These are phyloP conservation scores for Starmera amethionina DNA, from an alignment of 805 yeast species.

Conservation along the genomic window DNA sequence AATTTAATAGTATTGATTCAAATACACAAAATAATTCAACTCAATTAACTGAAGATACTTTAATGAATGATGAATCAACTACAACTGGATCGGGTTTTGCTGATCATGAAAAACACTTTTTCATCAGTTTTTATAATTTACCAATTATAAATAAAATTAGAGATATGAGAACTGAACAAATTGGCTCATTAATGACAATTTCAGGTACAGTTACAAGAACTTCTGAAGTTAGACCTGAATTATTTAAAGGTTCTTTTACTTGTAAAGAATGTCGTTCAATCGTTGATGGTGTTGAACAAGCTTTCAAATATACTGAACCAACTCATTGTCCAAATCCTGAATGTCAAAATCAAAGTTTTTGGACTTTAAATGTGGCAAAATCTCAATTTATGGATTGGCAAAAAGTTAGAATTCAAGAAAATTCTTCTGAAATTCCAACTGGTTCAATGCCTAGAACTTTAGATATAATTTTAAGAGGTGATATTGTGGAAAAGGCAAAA, in stretches of 20 bases:
- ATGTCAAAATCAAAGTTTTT: conserved; percentile 76
- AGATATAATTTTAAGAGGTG: conserved; percentile 89
- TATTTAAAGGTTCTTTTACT: conserved; percentile 75
- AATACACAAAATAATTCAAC: conserved; percentile 2
- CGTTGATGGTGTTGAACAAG: conserved; percentile 85
- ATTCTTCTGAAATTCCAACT: conserved; percentile 92
- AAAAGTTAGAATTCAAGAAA: conserved; percentile 88
- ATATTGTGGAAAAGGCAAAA: conserved; percentile 88
- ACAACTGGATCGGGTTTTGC: conserved; percentile 29
- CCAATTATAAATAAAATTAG: conserved; percentile 79
- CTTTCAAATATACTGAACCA: conserved; percentile 90
- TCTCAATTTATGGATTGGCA: conserved; percentile 96
- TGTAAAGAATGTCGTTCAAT: conserved; percentile 84
- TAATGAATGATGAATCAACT: conserved; percentile 26
- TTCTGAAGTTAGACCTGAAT: conserved; percentile 92
- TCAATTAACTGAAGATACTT: conserved; percentile 10
- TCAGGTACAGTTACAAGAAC: conserved; percentile 96
- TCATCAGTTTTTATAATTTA: conserved; percentile 78
- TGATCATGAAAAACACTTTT: conserved; percentile 67
- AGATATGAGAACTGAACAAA: conserved; percentile 80
- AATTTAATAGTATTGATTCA: conserved; percentile 27
- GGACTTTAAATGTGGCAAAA: conserved; percentile 77
- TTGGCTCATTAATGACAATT: conserved; percentile 75
- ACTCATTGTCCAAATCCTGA: conserved; percentile 81
- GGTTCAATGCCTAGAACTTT: conserved; percentile 98